These are phyloP conservation scores for Jackrogersella multiformis DNA, from an alignment of 495 filamentous ascomycete genomes.

Conservation along the genomic window DNA sequence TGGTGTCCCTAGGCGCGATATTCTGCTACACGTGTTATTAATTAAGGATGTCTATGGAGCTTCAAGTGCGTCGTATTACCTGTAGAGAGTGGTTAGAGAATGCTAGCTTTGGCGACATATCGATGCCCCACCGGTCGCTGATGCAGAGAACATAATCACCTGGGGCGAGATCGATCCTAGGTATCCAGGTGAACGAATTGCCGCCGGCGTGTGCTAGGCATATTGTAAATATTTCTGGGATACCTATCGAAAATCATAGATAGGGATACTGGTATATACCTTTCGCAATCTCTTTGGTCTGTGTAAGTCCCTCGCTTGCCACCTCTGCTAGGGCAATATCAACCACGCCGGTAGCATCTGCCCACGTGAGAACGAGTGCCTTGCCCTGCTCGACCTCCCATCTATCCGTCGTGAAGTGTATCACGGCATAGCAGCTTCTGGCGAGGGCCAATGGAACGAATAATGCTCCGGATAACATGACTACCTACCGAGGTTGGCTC, in stretches of 20 bases:
- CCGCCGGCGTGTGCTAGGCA: constrained; percentile 1
- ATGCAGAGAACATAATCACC: constrained; percentile 21
- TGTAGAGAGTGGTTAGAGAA: neutral
- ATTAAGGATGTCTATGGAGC: neutral
- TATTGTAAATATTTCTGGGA: neutral
- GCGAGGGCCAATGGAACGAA: neutral
- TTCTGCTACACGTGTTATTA: neutral
- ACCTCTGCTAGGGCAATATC: constrained; percentile 13
- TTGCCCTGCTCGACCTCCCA: constrained; percentile 13
- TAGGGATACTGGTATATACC: constrained; percentile 2
- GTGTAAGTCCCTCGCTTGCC: neutral
- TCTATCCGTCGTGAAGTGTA: constrained; percentile 23
- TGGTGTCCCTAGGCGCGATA: neutral
- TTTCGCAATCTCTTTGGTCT: neutral
- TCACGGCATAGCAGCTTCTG: neutral
- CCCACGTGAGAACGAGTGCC: constrained; percentile 17
- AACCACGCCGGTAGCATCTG: constrained; percentile 7
- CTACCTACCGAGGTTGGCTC: neutral
- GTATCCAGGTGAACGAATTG: constrained; percentile 18
- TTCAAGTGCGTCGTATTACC: neutral
- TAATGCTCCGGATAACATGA: constrained; percentile 5
- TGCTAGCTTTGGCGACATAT: constrained; percentile 18
- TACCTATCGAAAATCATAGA: neutral
- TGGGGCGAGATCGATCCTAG: neutral
- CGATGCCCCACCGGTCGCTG: neutral